Percentiles rank a stretch among this genome's conserved stretches.
Evolutionary conservation across 192 early-diverging fungal genomes (phyloP).

Genomic region (Kickxella alabastrina): DNA sequence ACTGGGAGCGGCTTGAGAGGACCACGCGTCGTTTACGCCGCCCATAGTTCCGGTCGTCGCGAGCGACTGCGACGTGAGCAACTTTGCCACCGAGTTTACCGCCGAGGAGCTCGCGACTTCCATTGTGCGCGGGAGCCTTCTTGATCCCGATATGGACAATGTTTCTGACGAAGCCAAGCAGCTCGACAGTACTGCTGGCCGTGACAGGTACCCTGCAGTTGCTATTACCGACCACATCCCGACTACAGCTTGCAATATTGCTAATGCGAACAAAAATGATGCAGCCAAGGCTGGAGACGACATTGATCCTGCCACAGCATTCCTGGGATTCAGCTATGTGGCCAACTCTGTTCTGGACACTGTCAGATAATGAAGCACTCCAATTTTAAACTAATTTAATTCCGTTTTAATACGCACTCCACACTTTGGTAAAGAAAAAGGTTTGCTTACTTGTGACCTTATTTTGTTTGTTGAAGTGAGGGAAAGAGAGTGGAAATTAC

Average conservation of each 20-base stretch:
- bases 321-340: conserved; percentile 49
- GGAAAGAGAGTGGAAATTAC: too few relatives aligned
- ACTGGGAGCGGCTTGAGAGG: conserved; percentile 60
- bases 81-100: conserved; percentile 81
- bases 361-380: neutral
- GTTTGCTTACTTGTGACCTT: too few relatives aligned
- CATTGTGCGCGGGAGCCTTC: conserved; percentile 13
- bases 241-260: conserved; percentile 1
- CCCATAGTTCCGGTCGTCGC: conserved; percentile 63
- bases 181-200: too few relatives aligned
- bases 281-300: neutral
- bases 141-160: conserved; percentile 11
- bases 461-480: too few relatives aligned
- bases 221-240: neutral
- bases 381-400: neutral
- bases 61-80: conserved; percentile 65
- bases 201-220: too few relatives aligned
- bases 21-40: conserved; percentile 52
- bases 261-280: neutral
- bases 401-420: too few relatives aligned
- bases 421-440: too few relatives aligned
- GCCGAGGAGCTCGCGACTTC: conserved; percentile 41
- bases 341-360: conserved; percentile 48
- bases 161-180: neutral
- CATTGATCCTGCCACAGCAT: conserved; percentile 46